phyloP scores from a whole-genome alignment of 257 asterid genomes.

The Nicotiana paniculata region DNA sequence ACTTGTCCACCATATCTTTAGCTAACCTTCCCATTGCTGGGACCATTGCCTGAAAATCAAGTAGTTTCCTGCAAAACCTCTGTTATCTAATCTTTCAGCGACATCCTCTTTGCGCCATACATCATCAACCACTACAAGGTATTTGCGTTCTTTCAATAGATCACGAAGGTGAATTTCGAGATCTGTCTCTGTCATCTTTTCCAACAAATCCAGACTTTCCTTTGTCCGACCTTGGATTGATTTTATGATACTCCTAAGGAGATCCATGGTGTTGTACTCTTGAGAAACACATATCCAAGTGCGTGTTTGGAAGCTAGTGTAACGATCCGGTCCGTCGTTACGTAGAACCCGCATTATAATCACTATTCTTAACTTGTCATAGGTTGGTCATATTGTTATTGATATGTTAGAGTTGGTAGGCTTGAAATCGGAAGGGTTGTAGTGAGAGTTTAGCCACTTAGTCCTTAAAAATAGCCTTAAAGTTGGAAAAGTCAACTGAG shows the following conservation, averaged over 20 bases:
- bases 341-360: no score
- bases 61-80: neutral
- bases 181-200: neutral
- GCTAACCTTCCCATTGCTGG: neutral
- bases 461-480: no score
- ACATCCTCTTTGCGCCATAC: slow-evolving; percentile 6
- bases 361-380: no score
- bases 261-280: neutral
- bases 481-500: no score
- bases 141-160: neutral
- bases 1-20: neutral
- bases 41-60: neutral
- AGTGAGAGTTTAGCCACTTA: no score
- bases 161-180: neutral
- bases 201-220: neutral
- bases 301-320: neutral
- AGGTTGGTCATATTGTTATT: no score
- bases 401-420: no score
- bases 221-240: neutral
- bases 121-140: slow-evolving; percentile 7
- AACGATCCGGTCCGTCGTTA: no score
- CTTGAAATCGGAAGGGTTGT: no score
- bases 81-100: neutral
- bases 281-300: slow-evolving; percentile 15
- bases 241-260: neutral